Evolutionary conservation across 768 basidiomycete species (phyloP).

Genomic region (Tricholoma bakamatsutake): DNA sequence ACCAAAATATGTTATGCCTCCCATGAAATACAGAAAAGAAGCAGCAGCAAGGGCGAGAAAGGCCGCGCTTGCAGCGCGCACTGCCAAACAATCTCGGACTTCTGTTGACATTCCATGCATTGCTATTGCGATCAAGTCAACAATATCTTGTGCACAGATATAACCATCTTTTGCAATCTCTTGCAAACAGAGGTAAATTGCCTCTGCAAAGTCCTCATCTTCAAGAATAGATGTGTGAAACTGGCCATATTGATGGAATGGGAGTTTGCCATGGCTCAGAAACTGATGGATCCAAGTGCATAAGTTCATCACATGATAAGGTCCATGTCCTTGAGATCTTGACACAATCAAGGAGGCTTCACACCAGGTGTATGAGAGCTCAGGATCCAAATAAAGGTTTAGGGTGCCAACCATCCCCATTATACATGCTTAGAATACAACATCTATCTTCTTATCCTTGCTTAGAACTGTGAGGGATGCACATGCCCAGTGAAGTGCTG

Average conservation of each 20-base stretch:
- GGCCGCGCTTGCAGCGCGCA: no score
- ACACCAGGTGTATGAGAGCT: conserved; percentile 17
- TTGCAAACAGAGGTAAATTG: conserved; percentile 23
- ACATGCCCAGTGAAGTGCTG: conserved; percentile 8
- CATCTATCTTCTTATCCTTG: conserved; percentile 25
- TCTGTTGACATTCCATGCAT: no score
- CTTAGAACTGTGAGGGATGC: conserved; percentile 15
- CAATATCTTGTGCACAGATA: conserved; percentile 25
- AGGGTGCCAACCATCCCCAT: not conserved
- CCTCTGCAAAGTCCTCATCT: conserved; percentile 25
- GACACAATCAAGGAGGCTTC: conserved; percentile 26
- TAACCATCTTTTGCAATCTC: conserved; percentile 20
- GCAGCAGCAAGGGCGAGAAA: no score
- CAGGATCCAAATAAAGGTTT: no score
- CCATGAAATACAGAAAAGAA: no score
- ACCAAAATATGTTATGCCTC: no score
- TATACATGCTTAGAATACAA: conserved; percentile 23
- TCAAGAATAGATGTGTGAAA: conserved; percentile 12
- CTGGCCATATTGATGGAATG: not conserved
- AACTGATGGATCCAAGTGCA: conserved; percentile 26
- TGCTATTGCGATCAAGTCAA: conserved; percentile 23
- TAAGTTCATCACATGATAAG: conserved; percentile 23
- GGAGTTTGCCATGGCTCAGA: not conserved
- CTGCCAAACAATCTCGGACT: no score
- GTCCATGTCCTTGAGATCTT: conserved; percentile 18